Evolutionary conservation across 352 stramenopile genomes (phyloP).

Genomic region (Pythium grandisporangium): DNA sequence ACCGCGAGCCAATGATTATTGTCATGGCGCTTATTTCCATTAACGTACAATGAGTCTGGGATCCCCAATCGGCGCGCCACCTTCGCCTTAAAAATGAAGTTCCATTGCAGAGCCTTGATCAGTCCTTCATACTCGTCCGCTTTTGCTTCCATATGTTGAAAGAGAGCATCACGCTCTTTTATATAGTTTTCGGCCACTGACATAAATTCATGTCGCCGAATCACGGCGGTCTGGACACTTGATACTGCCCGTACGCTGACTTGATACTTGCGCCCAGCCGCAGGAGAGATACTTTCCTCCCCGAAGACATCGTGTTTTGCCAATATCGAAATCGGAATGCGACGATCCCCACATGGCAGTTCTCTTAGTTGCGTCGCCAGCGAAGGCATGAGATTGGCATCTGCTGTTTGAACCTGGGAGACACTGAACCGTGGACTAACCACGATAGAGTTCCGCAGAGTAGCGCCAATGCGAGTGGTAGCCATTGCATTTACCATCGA

Average conservation of each 20-base stretch:
- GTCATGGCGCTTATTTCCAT: constrained; percentile 21
- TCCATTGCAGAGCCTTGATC: constrained; percentile 17
- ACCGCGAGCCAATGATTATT: constrained; percentile 13
- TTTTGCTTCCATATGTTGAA: constrained; percentile 1
- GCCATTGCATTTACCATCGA: no score
- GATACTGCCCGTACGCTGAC: constrained; percentile 46
- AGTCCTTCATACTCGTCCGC: constrained; percentile 8
- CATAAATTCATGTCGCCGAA: constrained; percentile 28
- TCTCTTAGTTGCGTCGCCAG: no score
- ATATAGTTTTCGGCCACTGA: constrained; percentile 27
- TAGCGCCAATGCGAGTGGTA: no score
- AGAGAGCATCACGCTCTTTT: constrained; percentile 13
- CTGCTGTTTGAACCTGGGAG: no score
- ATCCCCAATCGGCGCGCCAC: constrained; percentile 28
- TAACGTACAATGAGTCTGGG: constrained; percentile 30
- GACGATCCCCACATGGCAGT: not conserved
- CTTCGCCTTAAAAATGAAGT: constrained; percentile 43
- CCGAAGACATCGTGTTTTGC: constrained; percentile 49
- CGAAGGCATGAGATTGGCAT: no score
- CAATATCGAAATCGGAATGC: constrained; percentile 37
- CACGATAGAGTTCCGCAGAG: no score
- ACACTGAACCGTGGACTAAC: no score
- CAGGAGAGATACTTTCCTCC: constrained; percentile 34
- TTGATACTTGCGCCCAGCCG: constrained; percentile 18
- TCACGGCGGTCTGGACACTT: constrained; percentile 33